These are phyloP conservation scores for Fusarium protoensiforme DNA, from an alignment of 2,329 filamentous ascomycete genomes.

Conservation along the genomic window DNA sequence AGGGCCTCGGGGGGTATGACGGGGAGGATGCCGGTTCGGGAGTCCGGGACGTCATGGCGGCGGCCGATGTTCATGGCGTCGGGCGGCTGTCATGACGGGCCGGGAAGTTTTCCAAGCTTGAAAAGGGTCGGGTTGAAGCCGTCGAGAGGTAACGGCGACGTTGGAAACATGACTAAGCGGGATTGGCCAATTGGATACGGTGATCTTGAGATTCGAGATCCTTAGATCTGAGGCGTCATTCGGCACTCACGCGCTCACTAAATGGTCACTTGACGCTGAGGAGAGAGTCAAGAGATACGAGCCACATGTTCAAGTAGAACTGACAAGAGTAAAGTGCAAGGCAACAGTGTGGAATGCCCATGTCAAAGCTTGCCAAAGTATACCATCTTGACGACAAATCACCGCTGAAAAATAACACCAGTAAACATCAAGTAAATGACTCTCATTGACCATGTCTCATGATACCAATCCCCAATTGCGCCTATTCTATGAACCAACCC, in stretches of 20 bases:
- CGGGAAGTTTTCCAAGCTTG: not conserved
- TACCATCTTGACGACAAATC: not conserved
- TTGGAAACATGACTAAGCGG: constrained; percentile 37
- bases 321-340: not conserved
- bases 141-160: constrained; percentile 3
- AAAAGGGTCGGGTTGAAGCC: not conserved
- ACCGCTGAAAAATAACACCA: not conserved
- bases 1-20: constrained; percentile 55
- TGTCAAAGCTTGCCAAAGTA: not conserved
- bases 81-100: constrained; percentile 46
- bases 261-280: not conserved
- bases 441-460: constrained; percentile 17
- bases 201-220: constrained; percentile 7
- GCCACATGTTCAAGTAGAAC: not conserved
- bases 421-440: not conserved
- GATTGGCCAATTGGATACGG: constrained; percentile 28
- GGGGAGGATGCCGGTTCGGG: constrained; percentile 53
- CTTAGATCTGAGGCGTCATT: constrained; percentile 26
- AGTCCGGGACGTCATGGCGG: constrained; percentile 47
- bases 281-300: not conserved
- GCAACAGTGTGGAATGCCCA: not conserved
- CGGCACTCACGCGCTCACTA: not conserved
- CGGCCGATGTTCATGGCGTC: constrained; percentile 48
- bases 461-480: constrained; percentile 28
- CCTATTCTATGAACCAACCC: constrained; percentile 37